A percentile compares a stretch with the other conserved stretches of the same genome.
Evolutionary conservation across 176 grass and related monocot species (phyloP).

Genomic region (Guadua angustifolia): DNA sequence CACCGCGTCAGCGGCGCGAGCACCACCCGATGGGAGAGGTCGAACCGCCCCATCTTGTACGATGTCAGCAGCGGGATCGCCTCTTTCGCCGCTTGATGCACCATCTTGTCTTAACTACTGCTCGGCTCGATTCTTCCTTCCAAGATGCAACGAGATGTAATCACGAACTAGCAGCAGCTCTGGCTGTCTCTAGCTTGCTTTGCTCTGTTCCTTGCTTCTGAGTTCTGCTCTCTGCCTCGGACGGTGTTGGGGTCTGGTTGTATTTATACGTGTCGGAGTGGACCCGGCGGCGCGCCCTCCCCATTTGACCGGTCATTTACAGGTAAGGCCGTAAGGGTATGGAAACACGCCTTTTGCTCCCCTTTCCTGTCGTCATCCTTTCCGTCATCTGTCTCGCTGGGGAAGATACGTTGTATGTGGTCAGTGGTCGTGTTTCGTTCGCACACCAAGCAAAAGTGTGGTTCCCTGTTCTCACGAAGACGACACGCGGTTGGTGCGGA

Average conservation of each 20-base stretch:
- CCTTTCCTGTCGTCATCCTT: background rate
- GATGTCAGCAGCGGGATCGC: slow-evolving; percentile 47
- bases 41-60: slow-evolving; percentile 48
- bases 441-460: no score
- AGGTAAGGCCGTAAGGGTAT: no score
- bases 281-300: background rate
- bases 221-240: background rate
- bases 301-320: background rate
- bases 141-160: no score
- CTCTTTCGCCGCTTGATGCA: background rate
- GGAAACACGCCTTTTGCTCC: no score
- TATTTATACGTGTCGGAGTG: slow-evolving; percentile 2
- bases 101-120: background rate
- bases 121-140: background rate
- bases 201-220: background rate
- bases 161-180: background rate
- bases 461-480: no score
- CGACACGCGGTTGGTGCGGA: no score
- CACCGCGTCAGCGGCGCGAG: slow-evolving; percentile 47
- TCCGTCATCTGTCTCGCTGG: background rate
- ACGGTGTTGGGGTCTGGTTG: no score
- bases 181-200: background rate
- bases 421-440: no score
- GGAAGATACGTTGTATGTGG: background rate
- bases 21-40: slow-evolving; percentile 60